A percentile compares a stretch with the other conserved stretches of the same genome.
These are phyloP conservation scores for Jaminaea rosea DNA, from an alignment of 1,284 basidiomycete genomes.

Conservation along the genomic window DNA sequence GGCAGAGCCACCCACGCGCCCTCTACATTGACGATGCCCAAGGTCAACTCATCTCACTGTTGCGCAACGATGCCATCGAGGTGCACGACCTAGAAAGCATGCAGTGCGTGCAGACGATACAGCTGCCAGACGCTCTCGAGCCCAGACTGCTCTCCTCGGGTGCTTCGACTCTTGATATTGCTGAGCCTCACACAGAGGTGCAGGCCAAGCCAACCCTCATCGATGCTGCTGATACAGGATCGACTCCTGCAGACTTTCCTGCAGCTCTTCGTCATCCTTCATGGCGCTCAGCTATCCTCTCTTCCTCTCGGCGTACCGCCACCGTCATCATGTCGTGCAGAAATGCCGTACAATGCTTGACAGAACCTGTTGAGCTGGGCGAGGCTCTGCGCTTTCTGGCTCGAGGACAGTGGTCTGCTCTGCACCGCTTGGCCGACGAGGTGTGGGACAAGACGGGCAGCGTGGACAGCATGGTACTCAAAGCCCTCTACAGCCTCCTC, in stretches of 20 bases:
- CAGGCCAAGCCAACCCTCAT: neutral
- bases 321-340: conserved; percentile 6
- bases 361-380: neutral
- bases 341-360: conserved; percentile 12
- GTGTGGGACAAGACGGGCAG: conserved; percentile 5
- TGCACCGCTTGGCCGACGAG: conserved; percentile 3
- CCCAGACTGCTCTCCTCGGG: conserved; percentile 22
- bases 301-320: neutral
- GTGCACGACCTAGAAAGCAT: conserved; percentile 25
- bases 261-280: neutral
- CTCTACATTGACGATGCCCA: conserved; percentile 14
- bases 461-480: neutral
- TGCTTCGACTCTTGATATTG: neutral
- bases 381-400: conserved; percentile 3
- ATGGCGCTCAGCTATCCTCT: neutral
- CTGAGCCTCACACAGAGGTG: neutral
- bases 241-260: neutral
- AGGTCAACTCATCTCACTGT: conserved; percentile 27
- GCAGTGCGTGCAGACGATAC: conserved; percentile 18
- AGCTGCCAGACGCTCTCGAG: conserved; percentile 23
- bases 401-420: conserved; percentile 2
- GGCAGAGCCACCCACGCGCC: conserved; percentile 41
- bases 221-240: neutral
- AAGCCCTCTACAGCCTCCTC: neutral
- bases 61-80: conserved; percentile 39